A percentile compares a stretch with the other conserved stretches of the same genome.
phyloP scores from a whole-genome alignment of 2,329 filamentous ascomycete species.

The Basipetospora chlamydospora region DNA sequence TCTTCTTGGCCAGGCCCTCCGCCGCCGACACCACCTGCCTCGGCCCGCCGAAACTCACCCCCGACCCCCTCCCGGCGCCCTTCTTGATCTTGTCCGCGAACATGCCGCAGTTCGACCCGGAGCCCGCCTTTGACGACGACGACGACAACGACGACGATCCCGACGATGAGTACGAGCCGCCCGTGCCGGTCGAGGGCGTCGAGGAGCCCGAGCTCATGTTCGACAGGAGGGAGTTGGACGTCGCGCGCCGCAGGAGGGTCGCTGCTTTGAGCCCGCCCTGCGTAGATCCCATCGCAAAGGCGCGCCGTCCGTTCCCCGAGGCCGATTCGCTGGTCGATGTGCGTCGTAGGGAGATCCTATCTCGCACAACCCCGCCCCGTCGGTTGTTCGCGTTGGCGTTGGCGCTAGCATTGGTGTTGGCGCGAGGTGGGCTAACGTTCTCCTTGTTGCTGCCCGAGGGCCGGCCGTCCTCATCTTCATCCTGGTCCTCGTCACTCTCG shows the following conservation, averaged over 20 bases:
- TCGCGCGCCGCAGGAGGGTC: conserved; percentile 57
- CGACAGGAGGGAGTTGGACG: conserved; percentile 44
- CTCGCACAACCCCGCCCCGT: conserved; percentile 47
- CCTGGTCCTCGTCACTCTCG: conserved; percentile 26
- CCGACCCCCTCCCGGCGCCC: conserved; percentile 44
- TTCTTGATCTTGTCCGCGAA: conserved; percentile 43
- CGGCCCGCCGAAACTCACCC: conserved; percentile 45
- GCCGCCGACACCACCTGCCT: conserved; percentile 38
- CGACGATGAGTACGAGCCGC: too few relatives aligned
- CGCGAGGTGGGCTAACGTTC: conserved; percentile 21
- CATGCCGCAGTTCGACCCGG: conserved; percentile 12
- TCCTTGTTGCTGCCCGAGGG: conserved; percentile 30
- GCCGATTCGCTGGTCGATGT: conserved; percentile 25
- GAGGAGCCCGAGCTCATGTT: conserved; percentile 15
- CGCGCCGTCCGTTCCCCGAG: conserved; percentile 6
- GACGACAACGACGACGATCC: too few relatives aligned
- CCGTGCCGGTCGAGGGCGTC: conserved; percentile 17
- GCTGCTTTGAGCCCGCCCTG: conserved; percentile 32
- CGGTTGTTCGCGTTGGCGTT: conserved; percentile 21
- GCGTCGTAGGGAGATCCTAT: conserved; percentile 60
- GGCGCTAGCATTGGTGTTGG: too few relatives aligned
- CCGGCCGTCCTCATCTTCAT: conserved; percentile 8
- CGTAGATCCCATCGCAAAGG: conserved; percentile 39
- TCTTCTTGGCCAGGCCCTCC: conserved; percentile 29
- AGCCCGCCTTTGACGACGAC: background rate